Base-by-base conservation (phyloP, 305 asterid genomes). In the Fraxinus ornus region DNA sequence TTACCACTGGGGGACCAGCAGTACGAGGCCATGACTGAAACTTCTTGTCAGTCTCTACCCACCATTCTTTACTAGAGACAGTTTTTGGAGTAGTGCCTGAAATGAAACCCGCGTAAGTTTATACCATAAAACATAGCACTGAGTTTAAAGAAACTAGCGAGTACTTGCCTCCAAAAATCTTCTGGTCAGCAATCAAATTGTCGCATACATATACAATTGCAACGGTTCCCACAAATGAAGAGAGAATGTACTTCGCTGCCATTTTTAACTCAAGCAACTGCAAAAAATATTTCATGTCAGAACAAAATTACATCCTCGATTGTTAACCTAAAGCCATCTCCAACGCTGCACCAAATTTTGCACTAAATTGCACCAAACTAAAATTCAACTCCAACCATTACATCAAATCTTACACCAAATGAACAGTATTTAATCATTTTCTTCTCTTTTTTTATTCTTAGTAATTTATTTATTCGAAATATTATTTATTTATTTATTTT, bases 1-100 rank as follows among this genome's bases (percentile, higher is more conserved):
- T 94, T 84, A 94, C 97, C 78, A 95, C 98, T 0, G 99, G 99
- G 15, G 98, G 98, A 33, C 99, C 99, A 19, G 99, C 98, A 82
- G 91, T 86, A 17, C 92, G 91, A 79, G 92, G 92, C 92, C 91
- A 89, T 74, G 92, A 91, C 86, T 88, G 91, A 68, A 88, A 89
- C 85, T 88, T 86, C 55, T 86, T 89, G 84, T 89, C 92, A 0
- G 92, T 89, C 83, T 88, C 92, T 80, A 84, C 86, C 91, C 85
- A 82, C 92, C 92, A 89, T 1, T 83, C 89, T 5, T 85, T 85
- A 84, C 35, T 66, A 24, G 87, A 70, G 73, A 89, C 74, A 8
- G 90, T 89, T 2, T 2, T 57, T 33, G 92, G 92, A 21, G 91
- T 89, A 28, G 86, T 85, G 82, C 92, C 92, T 89, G 85, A 24